Evolutionary conservation across 352 stramenopile species (phyloP), one percentile per base, ranked within the genome.

Genomic region (Pythium periplocum): DNA sequence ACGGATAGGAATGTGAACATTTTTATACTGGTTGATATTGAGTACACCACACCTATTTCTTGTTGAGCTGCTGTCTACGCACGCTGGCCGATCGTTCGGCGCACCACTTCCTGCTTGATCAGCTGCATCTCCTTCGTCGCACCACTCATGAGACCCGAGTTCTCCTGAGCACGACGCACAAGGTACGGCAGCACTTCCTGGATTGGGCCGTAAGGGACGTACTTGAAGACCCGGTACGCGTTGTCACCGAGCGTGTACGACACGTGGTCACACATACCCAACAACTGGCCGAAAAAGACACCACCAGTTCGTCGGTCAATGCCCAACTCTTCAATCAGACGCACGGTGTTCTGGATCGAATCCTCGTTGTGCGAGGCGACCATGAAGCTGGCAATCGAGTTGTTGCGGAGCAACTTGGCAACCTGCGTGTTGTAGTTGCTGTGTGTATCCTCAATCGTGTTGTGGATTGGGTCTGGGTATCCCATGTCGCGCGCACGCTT

Each of bases 261-360:
- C 11, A 99, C 74, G 69, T 98, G 88, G 75, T 99, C 97, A 52
- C 86, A 93, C 95, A 99, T 98, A 58, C 97, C 96, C 35, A 98
- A 90, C 31, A 99, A 80, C 68, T 99, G 97, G 7, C 91, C 96
- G 78, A 99, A 99, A 70, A 89, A 96, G 9, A 97, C 82, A n/a
- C 81, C 79, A 48, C 75, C 75, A 8, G 60, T 65, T n/a, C 68
- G 61, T 35, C 75, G 79, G 50, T 87, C 72, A 44, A 99, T 91
- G 30, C 77, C 71, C 42, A 96, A 71, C 39, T 96, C 74, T 43
- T 91, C 69, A 90, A 99, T 98, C 38, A 88, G 64, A 17, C 80
- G 53, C 45, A 98, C 83, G n/a, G 95, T 95, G 50, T 84, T 87
- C 62, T 97, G 79, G 50, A 98, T 95, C 51, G 86, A 98, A 45